These are phyloP conservation scores for Punica granatum DNA, from an alignment of 345 rosid species.

Conservation along the genomic window DNA sequence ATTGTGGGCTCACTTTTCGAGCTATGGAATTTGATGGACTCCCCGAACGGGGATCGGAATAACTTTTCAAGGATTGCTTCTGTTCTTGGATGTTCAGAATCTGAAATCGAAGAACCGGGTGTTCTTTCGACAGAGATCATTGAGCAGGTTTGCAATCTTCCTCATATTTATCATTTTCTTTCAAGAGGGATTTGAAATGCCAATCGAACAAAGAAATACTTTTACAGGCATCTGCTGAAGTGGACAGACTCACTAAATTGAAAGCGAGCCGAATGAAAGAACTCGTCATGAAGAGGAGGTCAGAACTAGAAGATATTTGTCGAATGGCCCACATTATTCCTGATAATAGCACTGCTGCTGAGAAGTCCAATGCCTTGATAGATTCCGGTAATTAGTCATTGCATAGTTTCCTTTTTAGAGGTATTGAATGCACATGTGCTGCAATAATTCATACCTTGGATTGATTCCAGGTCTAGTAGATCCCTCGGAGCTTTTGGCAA, in stretches of 20 bases:
- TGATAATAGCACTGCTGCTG: constrained; percentile 75
- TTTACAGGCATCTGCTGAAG: constrained; percentile 74
- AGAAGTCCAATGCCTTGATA: constrained; percentile 84
- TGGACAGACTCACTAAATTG: constrained; percentile 61
- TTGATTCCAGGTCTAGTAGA: constrained; percentile 63
- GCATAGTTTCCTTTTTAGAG: background rate
- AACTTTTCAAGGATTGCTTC: constrained; percentile 45
- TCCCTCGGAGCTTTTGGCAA: constrained; percentile 81
- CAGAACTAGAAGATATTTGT: constrained; percentile 74
- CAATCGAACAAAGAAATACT: background rate
- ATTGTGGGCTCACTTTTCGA: constrained; percentile 48
- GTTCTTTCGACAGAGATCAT: constrained; percentile 62
- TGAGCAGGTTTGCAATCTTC: constrained; percentile 47
- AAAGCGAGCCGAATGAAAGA: constrained; percentile 96
- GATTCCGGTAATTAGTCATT: constrained; percentile 60
- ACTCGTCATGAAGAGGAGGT: constrained; percentile 82
- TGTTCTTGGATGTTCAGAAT: constrained; percentile 54
- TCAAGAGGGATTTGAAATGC: background rate
- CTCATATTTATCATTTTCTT: background rate
- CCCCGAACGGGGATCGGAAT: constrained; percentile 55
- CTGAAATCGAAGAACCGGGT: constrained; percentile 53
- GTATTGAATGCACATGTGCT: constrained; percentile 2
- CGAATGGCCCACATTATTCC: constrained; percentile 73
- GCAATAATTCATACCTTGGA: constrained; percentile 10
- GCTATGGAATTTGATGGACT: constrained; percentile 93